phyloP scores from a whole-genome alignment of 805 yeast genomes.

The Wickerhamiella kurtzmanii region DNA sequence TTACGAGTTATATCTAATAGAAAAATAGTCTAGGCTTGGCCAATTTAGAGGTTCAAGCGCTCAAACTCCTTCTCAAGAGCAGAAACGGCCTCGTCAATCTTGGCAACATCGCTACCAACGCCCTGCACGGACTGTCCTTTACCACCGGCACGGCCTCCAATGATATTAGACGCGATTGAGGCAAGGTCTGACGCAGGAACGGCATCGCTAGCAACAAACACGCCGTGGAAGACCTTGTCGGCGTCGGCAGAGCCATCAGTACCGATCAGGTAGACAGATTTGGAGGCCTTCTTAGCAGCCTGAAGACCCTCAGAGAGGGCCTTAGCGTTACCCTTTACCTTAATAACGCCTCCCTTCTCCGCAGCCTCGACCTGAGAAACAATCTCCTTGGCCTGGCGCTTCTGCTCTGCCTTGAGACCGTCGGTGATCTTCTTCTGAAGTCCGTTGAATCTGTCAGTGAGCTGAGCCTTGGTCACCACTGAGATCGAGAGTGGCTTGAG shows the following conservation, averaged over 20 bases:
- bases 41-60: slow-evolving; percentile 3
- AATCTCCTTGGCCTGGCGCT: slow-evolving; percentile 73
- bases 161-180: slow-evolving; percentile 46
- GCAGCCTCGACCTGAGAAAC: slow-evolving; percentile 67
- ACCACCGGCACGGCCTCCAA: slow-evolving; percentile 99
- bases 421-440: slow-evolving; percentile 82
- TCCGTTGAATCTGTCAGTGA: slow-evolving; percentile 59
- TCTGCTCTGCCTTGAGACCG: slow-evolving; percentile 74
- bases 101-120: slow-evolving; percentile 72
- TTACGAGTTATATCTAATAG: no score
- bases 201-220: slow-evolving; percentile 66
- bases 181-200: slow-evolving; percentile 62
- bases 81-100: slow-evolving; percentile 58
- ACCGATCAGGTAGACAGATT: slow-evolving; percentile 28
- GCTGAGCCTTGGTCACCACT: slow-evolving; percentile 60
- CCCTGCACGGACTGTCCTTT: slow-evolving; percentile 95
- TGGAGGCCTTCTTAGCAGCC: slow-evolving; percentile 33
- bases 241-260: slow-evolving; percentile 29
- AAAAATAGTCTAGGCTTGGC: no score
- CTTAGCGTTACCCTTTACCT: slow-evolving; percentile 62
- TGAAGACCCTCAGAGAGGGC: slow-evolving; percentile 88
- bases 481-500: slow-evolving; percentile 75
- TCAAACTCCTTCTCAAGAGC: slow-evolving; percentile 47
- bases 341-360: slow-evolving; percentile 44
- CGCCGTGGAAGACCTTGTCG: slow-evolving; percentile 86